phyloP scores from a whole-genome alignment of 2,329 filamentous ascomycete species.

The Orbilia blumenaviensis region DNA sequence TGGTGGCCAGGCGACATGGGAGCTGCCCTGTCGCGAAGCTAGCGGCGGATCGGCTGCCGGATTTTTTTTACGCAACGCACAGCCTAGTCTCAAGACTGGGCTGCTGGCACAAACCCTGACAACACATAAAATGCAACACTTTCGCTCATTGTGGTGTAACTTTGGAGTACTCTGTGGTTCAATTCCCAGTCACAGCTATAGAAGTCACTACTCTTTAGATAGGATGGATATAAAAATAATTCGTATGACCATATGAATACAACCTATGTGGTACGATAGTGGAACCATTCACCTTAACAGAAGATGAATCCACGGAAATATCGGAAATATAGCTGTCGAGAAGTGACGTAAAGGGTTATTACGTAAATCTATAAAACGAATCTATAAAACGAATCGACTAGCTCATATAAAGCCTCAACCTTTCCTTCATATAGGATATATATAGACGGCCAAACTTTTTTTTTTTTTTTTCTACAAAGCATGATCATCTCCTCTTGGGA shows the following conservation, averaged over 20 bases:
- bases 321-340: not conserved
- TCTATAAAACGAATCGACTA: not conserved
- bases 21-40: not conserved
- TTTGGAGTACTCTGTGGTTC: no score
- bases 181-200: no score
- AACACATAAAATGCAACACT: conserved; percentile 19
- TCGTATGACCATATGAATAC: no score
- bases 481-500: not conserved
- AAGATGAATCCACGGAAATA: not conserved
- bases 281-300: not conserved
- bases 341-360: not conserved
- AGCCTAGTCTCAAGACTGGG: no score
- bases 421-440: no score
- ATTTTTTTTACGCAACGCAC: not conserved
- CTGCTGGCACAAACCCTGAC: no score
- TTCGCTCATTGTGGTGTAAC: not conserved
- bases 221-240: no score
- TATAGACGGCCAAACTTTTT: no score
- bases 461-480: not conserved
- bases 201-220: no score
- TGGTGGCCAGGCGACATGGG: conserved; percentile 3
- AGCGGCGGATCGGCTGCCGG: conserved; percentile 18
- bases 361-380: not conserved
- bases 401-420: no score
- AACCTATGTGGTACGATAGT: no score